These are phyloP conservation scores for Hirsutella minnesotensis DNA, from an alignment of 2,329 filamentous ascomycete genomes.

Conservation along the genomic window DNA sequence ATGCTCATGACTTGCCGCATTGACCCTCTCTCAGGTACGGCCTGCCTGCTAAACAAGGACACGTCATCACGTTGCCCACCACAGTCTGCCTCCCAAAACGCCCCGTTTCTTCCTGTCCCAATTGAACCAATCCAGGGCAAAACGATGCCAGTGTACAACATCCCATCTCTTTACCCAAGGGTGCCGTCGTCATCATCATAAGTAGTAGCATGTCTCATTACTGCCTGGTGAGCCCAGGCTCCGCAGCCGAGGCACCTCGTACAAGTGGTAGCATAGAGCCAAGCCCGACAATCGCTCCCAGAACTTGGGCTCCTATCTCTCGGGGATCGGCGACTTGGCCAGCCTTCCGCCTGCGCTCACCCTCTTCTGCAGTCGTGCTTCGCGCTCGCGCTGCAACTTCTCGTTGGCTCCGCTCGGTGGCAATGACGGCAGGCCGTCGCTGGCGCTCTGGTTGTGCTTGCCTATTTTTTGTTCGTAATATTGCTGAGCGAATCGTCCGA, in stretches of 20 bases:
- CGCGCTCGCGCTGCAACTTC: conserved; percentile 48
- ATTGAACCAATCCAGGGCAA: background rate
- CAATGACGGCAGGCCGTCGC: conserved; percentile 51
- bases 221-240: conserved; percentile 9
- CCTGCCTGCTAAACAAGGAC: no score
- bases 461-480: conserved; percentile 73
- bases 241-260: conserved; percentile 16
- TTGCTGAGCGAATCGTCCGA: conserved; percentile 66
- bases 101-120: background rate
- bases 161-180: conserved; percentile 3
- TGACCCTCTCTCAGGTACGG: no score
- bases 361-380: conserved; percentile 63
- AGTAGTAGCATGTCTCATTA: conserved; percentile 6
- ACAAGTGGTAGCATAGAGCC: conserved; percentile 23
- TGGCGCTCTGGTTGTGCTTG: conserved; percentile 29
- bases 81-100: background rate
- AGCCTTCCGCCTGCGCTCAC: conserved; percentile 67
- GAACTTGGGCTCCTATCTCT: conserved; percentile 38
- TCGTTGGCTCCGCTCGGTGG: conserved; percentile 36
- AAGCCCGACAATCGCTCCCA: conserved; percentile 26
- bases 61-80: background rate
- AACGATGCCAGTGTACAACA: background rate
- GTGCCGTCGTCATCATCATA: conserved; percentile 2
- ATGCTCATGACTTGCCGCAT: no score
- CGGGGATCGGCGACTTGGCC: conserved; percentile 51